phyloP scores from a whole-genome alignment of 768 basidiomycete genomes.

The Boletus edulis region DNA sequence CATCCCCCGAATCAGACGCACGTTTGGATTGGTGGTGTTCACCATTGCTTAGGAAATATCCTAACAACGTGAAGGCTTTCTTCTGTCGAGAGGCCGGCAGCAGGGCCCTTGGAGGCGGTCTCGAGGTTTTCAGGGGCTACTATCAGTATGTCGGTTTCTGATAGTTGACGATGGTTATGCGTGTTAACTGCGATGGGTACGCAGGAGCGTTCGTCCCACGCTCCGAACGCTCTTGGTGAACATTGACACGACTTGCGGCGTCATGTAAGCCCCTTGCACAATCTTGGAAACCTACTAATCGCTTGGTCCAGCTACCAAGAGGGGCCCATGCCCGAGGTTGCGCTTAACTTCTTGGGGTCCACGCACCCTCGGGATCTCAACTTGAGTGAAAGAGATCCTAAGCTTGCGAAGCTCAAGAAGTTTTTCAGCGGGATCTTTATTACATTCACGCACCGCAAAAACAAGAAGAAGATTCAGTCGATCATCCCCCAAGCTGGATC shows the following conservation, averaged over 20 bases:
- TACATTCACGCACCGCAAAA: slow-evolving; percentile 25
- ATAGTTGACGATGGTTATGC: neutral
- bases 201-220: slow-evolving; percentile 47
- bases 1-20: neutral
- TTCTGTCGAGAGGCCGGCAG: slow-evolving; percentile 37
- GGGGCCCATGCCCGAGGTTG: slow-evolving; percentile 28
- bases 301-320: slow-evolving; percentile 23
- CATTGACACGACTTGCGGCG: slow-evolving; percentile 45
- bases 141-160: slow-evolving; percentile 42
- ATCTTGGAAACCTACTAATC: neutral
- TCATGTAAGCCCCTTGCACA: slow-evolving; percentile 34
- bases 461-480: slow-evolving; percentile 35
- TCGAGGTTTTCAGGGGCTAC: slow-evolving; percentile 48
- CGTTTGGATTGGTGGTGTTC: neutral
- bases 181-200: neutral
- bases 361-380: slow-evolving; percentile 31
- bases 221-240: slow-evolving; percentile 40
- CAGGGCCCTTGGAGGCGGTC: slow-evolving; percentile 24
- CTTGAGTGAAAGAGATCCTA: slow-evolving; percentile 15
- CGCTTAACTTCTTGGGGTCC: slow-evolving; percentile 28
- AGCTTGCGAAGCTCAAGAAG: slow-evolving; percentile 34
- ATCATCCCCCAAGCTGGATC: slow-evolving; percentile 39
- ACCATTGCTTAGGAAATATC: slow-evolving; percentile 34
- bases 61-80: slow-evolving; percentile 46
- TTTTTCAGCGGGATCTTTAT: slow-evolving; percentile 39